Percentiles rank a stretch among this genome's conserved stretches.
Evolutionary conservation across 1,284 basidiomycete genomes (phyloP).

Genomic region (Ustilago vetiveriae): DNA sequence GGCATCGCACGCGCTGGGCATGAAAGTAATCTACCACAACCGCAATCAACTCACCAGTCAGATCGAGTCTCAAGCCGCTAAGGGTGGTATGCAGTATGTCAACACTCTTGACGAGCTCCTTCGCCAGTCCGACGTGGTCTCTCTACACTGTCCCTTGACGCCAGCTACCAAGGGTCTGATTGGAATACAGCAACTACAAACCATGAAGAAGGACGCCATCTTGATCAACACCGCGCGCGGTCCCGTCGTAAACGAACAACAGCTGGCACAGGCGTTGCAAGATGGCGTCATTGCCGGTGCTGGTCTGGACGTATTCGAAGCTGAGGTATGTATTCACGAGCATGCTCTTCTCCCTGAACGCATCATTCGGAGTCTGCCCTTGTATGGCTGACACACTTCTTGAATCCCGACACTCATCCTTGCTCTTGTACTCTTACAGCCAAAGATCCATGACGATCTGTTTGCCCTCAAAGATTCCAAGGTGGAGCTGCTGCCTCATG

Average conservation of each 20-base stretch:
- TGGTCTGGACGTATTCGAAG: constrained; percentile 82
- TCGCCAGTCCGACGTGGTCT: constrained; percentile 68
- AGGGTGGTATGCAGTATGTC: constrained; percentile 55
- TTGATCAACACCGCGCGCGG: constrained; percentile 71
- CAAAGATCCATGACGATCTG: constrained; percentile 45
- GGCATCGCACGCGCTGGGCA: constrained; percentile 56
- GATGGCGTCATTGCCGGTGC: constrained; percentile 70
- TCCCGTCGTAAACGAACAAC: constrained; percentile 69
- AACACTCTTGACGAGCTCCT: constrained; percentile 68
- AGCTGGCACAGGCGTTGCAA: constrained; percentile 55
- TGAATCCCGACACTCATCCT: neutral
- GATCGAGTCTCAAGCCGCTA: constrained; percentile 62
- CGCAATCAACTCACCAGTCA: constrained; percentile 39
- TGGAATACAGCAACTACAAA: constrained; percentile 63
- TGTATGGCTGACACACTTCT: neutral
- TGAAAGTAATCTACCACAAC: constrained; percentile 62
- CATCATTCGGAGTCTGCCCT: too few species aligned
- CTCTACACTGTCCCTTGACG: constrained; percentile 70
- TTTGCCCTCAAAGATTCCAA: constrained; percentile 43
- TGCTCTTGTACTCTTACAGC: constrained; percentile 14
- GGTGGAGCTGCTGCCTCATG: constrained; percentile 56
- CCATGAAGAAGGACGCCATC: constrained; percentile 68
- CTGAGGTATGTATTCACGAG: constrained; percentile 22
- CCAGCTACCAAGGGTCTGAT: constrained; percentile 68
- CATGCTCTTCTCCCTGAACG: too few species aligned